Percentiles rank a stretch among this genome's conserved stretches.
Conservation (phyloP, 306 rosid genomes). For the Corylus heterophylla region DNA sequence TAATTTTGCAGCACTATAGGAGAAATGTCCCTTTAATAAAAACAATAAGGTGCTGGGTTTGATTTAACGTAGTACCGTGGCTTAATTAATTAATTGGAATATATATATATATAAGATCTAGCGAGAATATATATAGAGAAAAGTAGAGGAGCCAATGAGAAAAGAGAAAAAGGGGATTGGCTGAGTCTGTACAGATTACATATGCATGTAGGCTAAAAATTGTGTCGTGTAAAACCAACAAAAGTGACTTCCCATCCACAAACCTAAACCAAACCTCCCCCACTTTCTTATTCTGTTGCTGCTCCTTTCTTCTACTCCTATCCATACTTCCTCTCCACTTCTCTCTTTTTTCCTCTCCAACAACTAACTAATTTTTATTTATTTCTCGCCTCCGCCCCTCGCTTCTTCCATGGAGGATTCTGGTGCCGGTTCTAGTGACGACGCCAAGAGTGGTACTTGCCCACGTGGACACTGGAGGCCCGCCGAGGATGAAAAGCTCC, state of each 20-base stretch:
- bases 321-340: conserved; percentile 52
- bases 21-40: conserved; percentile 62
- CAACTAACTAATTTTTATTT: too few species aligned
- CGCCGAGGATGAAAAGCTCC: conserved; percentile 81
- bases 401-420: conserved; percentile 58
- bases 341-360: conserved; percentile 15
- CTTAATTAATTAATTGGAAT: not conserved
- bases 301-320: conserved; percentile 11
- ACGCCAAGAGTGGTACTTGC: conserved; percentile 45
- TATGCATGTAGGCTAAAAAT: conserved; percentile 29
- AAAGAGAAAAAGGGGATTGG: conserved; percentile 15
- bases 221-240: conserved; percentile 98
- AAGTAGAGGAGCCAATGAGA: conserved; percentile 27
- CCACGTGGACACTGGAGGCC: conserved; percentile 97
- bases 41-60: conserved; percentile 49
- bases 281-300: conserved; percentile 36
- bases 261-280: conserved; percentile 86
- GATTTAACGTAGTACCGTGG: conserved; percentile 36
- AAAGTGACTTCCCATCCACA: conserved; percentile 98
- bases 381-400: not conserved
- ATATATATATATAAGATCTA: conserved; percentile 4
- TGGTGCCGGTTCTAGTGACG: conserved; percentile 38
- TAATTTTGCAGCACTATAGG: conserved; percentile 18
- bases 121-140: conserved; percentile 25
- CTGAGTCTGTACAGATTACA: conserved; percentile 15